Base-by-base conservation (phyloP, 163 green algal genomes). In the Picocystis sp. region DNA sequence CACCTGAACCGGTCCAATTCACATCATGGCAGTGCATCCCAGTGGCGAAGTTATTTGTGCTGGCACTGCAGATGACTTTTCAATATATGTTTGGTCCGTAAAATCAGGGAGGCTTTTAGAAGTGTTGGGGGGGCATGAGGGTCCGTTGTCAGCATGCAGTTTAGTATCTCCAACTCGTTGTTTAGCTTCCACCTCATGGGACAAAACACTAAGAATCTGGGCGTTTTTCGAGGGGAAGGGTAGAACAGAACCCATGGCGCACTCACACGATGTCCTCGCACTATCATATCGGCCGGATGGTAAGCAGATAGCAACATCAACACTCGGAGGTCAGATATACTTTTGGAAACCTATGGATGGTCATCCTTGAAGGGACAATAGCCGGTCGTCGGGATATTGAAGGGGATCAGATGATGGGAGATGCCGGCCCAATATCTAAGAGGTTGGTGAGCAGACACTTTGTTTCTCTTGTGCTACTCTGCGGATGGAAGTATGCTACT, bases 21-120 rank as follows among this genome's bases (percentile, higher is more conserved):
- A 55, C 57, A 38, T 85, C 50, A 52, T 95, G 47, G 76, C 85
- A 0, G 70, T 89, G 33, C 84, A 95, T 65, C 71, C 82, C 0
- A 59, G 55, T 2, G 85, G 85, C 5, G 83, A 94, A 63, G 67
- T 87, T 25, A 46, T 71, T 14, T 52, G 49, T 29, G 56, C 65
- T 45, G 57, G 57, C 6, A 49, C 55, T 25, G 21, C 51, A 34
- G 61, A 66, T 45, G 44, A 47, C 11, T 66, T 66, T 12, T 64
- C 90, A 64, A 78, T 98, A 19, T 91, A 78, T 62, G 79, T 97
- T 35, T 98, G 89, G 89, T 83, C 71, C 13, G 55, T 97, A 19
- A 81, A 85, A 56, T 97, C 88, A 0, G 88, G 83, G 2, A 71
- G 81, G 24, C 68, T 98, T 62, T 75, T 96, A 56, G 90, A 98